phyloP scores from a whole-genome alignment of 768 basidiomycete species.

The Trichaptum fuscoviolaceum region DNA sequence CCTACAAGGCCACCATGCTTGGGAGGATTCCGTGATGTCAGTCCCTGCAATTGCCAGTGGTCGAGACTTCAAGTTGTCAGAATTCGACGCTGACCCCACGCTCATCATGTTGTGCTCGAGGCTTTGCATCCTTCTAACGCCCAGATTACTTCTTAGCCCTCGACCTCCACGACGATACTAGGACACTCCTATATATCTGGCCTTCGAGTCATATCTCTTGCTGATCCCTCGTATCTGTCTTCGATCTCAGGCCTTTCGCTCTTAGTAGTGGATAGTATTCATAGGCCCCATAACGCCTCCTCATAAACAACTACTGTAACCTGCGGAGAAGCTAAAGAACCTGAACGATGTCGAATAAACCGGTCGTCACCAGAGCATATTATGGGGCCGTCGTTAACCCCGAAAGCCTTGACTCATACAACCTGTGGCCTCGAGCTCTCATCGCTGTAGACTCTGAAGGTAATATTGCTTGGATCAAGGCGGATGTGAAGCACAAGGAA shows the following conservation, averaged over 20 bases:
- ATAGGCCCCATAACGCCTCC: neutral
- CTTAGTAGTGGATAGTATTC: neutral
- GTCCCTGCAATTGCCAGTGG: no score
- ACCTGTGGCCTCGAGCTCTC: conserved; percentile 46
- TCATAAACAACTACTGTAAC: neutral
- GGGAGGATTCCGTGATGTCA: no score
- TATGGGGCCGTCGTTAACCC: conserved; percentile 59
- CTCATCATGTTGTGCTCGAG: neutral
- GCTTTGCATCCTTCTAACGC: neutral
- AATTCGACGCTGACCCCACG: neutral
- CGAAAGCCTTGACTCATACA: conserved; percentile 34
- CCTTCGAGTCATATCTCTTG: neutral
- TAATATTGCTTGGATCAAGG: conserved; percentile 66
- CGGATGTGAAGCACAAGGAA: conserved; percentile 43
- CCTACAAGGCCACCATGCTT: no score
- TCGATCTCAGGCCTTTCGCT: neutral
- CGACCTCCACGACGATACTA: neutral
- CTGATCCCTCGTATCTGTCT: neutral
- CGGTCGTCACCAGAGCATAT: conserved; percentile 31
- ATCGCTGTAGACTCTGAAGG: conserved; percentile 48
- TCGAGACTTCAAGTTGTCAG: no score
- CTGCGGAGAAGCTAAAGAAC: neutral
- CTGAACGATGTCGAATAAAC: neutral
- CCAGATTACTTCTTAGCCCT: neutral
- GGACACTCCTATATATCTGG: neutral